Evolutionary conservation across 495 filamentous ascomycete species (phyloP).

Genomic region (Aspergillus avenaceus): DNA sequence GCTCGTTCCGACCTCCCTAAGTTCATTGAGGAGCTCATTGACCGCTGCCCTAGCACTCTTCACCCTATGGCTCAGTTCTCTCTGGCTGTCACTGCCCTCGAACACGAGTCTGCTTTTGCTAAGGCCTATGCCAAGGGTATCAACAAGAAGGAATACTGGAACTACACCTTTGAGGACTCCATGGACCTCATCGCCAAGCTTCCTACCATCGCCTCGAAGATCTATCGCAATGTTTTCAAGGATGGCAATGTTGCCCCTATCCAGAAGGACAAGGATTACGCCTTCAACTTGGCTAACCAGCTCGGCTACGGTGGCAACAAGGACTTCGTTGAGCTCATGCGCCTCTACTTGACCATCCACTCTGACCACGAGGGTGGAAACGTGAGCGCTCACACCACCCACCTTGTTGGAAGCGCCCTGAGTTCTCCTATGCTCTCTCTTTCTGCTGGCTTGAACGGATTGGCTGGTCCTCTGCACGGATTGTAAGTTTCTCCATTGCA

Average conservation of each 20-base stretch:
- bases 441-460: constrained; percentile 92
- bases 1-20: constrained; percentile 93
- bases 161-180: constrained; percentile 97
- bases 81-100: constrained; percentile 91
- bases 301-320: constrained; percentile 92
- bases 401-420: constrained; percentile 93
- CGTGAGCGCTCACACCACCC: constrained; percentile 96
- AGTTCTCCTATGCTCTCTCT: constrained; percentile 97
- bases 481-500: constrained; percentile 43
- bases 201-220: constrained; percentile 92
- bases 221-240: constrained; percentile 99
- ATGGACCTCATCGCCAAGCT: constrained; percentile 99
- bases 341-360: constrained; percentile 98
- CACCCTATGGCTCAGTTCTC: constrained; percentile 99
- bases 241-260: constrained; percentile 95
- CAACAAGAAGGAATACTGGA: constrained; percentile 99
- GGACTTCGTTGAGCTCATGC: constrained; percentile 97
- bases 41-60: constrained; percentile 96
- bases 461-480: constrained; percentile 96
- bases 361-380: constrained; percentile 99
- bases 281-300: constrained; percentile 98
- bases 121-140: constrained; percentile 98
- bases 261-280: constrained; percentile 97
- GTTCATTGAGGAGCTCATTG: constrained; percentile 97
- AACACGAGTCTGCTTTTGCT: constrained; percentile 95